These are phyloP conservation scores for Peltaster fructicola DNA, from an alignment of 2,329 filamentous ascomycete genomes.

Conservation along the genomic window DNA sequence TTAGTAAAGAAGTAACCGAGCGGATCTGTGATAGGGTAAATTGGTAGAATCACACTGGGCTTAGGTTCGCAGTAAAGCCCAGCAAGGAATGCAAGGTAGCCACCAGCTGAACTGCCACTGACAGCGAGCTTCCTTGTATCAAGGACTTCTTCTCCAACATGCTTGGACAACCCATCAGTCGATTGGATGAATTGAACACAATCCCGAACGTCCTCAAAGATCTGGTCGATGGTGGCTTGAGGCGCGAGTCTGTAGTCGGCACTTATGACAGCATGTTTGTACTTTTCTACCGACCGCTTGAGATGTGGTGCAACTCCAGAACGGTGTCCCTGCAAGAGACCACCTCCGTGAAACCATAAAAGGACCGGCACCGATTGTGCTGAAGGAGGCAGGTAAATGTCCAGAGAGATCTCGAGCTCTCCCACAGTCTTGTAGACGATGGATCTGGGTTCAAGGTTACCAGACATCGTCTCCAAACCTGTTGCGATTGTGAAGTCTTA, in stretches of 20 bases:
- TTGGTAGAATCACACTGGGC: conserved; percentile 15
- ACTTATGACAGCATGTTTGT: conserved; percentile 13
- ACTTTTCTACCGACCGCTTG: conserved; percentile 9
- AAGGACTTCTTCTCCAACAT: conserved; percentile 6
- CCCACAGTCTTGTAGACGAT: conserved; percentile 9
- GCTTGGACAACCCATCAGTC: conserved; percentile 5
- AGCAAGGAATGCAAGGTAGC: conserved; percentile 15
- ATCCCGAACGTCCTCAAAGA: conserved; percentile 14
- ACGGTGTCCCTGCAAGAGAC: conserved; percentile 15
- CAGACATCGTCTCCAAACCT: too few relatives aligned
- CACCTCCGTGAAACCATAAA: conserved; percentile 14
- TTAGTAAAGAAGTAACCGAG: conserved; percentile 16
- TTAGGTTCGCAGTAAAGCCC: conserved; percentile 17
- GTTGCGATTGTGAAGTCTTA: too few relatives aligned
- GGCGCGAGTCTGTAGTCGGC: conserved; percentile 18
- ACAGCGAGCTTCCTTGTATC: conserved; percentile 12
- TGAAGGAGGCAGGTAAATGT: conserved; percentile 9
- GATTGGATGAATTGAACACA: conserved; percentile 14
- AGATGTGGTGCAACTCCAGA: conserved; percentile 11
- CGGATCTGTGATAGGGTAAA: conserved; percentile 18
- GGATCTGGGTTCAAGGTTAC: conserved; percentile 3
- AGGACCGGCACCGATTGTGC: conserved; percentile 7
- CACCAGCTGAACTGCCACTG: conserved; percentile 15
- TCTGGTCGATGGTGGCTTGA: conserved; percentile 15
- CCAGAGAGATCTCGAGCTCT: conserved; percentile 8